Evolutionary conservation across 2,329 filamentous ascomycete species (phyloP), one percentile per base, ranked within the genome.

Genomic region (Scedosporium aurantiacum): DNA sequence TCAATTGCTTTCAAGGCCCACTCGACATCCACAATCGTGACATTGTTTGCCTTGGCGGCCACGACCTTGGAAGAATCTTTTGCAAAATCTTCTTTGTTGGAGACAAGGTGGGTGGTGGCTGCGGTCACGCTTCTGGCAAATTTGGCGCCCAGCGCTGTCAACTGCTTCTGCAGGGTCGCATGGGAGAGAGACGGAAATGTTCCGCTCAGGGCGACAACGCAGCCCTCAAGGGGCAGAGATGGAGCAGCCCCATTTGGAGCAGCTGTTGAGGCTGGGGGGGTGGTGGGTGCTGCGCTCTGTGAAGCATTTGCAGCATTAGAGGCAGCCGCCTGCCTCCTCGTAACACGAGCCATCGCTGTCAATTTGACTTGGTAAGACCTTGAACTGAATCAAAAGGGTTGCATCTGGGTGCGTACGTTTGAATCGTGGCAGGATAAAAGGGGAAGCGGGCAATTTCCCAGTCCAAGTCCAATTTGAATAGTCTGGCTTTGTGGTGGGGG

Each of bases 1-100:
- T 64, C 63, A 43, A 80, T 72, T 23, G 79, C 84, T n/a, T 85
- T 79, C 1, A 81, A 64, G n/a, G 86, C 72, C 88, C 88, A 91
- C 14, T 81, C 72, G 0, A 86, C 70, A 8, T 72, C 76, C 27
- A 90, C 79, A 55, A 90, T 77, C 2, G 77, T 77, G 12, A 87
- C 72, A 21, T 70, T 74, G 40, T 78, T 74, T 12, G 74, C 66
- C 8, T 74, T 69, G 4, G 78, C 81, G 16, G 79, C 71, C 66
- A 74, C 74, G 65, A 82, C 79, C 67, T 87, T 87, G 52, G 73
- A 68, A 0, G 78, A 78, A 0, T 71, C 70, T 54, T 77, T 79
- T 6, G 78, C 71, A 64, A 76, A 80, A 63, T 86, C 83, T 7
- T 75, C 72, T 6, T 79, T 72, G 0, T 78, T 82, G n/a, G 79